Evolutionary conservation across 1,284 basidiomycete genomes (phyloP).

Genomic region (Rhodofomes roseus): DNA sequence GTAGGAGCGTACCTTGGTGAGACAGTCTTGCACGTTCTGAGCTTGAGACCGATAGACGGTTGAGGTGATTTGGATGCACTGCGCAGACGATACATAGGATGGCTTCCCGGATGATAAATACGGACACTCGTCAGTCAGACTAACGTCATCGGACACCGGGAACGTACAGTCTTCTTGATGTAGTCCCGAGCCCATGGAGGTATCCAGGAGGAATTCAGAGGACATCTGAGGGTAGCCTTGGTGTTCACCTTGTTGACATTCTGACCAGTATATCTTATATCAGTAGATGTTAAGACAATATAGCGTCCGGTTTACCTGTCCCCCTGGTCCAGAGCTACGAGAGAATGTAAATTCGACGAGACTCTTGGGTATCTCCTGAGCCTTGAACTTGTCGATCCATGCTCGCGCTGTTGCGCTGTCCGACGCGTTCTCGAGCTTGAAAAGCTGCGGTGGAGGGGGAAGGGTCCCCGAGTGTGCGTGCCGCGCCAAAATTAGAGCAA

Average conservation of each 20-base stretch:
- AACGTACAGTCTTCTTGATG: conserved; percentile 46
- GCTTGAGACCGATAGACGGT: conserved; percentile 68
- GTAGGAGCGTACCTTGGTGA: conserved; percentile 50
- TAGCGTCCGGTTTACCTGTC: conserved; percentile 48
- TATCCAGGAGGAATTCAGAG: conserved; percentile 58
- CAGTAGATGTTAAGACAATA: too few relatives aligned
- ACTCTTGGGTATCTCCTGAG: conserved; percentile 39
- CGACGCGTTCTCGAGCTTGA: conserved; percentile 30
- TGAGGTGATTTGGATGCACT: conserved; percentile 65
- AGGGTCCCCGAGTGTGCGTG: background rate
- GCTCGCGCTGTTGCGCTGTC: conserved; percentile 42
- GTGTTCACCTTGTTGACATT: conserved; percentile 84
- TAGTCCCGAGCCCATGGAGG: conserved; percentile 59
- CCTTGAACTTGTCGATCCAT: conserved; percentile 51
- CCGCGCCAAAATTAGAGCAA: background rate
- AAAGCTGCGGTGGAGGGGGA: background rate
- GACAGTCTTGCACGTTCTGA: conserved; percentile 68
- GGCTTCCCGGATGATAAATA: conserved; percentile 36
- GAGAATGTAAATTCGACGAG: conserved; percentile 62
- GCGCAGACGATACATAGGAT: conserved; percentile 60
- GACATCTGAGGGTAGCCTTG: conserved; percentile 62
- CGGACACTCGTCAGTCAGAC: background rate
- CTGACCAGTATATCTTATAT: conserved; percentile 42
- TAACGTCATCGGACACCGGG: background rate
- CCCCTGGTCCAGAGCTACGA: conserved; percentile 75